These are phyloP conservation scores for Oemleria cerasiformis DNA, from an alignment of 306 rosid genomes.

Conservation along the genomic window DNA sequence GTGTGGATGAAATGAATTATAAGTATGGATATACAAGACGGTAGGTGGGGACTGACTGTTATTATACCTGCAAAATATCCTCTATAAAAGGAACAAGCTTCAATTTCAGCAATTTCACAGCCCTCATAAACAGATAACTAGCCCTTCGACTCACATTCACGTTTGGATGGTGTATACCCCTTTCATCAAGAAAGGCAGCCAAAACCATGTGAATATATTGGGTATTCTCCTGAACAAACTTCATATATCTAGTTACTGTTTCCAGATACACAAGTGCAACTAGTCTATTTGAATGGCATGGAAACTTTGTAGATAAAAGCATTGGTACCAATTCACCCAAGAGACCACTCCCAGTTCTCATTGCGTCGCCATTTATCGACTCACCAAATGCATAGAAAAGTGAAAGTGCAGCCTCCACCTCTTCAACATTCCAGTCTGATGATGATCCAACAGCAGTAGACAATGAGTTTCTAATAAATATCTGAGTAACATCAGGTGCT, in stretches of 20 bases:
- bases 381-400: conserved; percentile 84
- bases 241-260: conserved; percentile 77
- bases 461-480: conserved; percentile 68
- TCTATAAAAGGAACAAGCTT: conserved; percentile 86
- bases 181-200: conserved; percentile 92
- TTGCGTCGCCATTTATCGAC: conserved; percentile 65
- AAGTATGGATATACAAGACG: background rate
- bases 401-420: conserved; percentile 86
- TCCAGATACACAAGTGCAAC: conserved; percentile 95
- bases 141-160: conserved; percentile 84
- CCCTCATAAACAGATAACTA: conserved; percentile 91
- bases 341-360: conserved; percentile 62
- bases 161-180: conserved; percentile 91
- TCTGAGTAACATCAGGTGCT: conserved; percentile 69
- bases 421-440: conserved; percentile 72
- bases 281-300: conserved; percentile 88
- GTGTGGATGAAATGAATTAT: conserved; percentile 2
- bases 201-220: conserved; percentile 76
- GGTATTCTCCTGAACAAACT: conserved; percentile 77
- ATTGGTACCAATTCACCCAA: conserved; percentile 69
- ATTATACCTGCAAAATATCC: conserved; percentile 81
- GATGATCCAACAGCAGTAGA: conserved; percentile 63
- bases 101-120: conserved; percentile 79
- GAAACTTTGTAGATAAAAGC: conserved; percentile 77
- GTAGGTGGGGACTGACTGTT: conserved; percentile 8